A percentile compares a stretch with the other conserved stretches of the same genome.
Evolutionary conservation across 1,284 basidiomycete genomes (phyloP).

Genomic region (Xanthoconium separans): DNA sequence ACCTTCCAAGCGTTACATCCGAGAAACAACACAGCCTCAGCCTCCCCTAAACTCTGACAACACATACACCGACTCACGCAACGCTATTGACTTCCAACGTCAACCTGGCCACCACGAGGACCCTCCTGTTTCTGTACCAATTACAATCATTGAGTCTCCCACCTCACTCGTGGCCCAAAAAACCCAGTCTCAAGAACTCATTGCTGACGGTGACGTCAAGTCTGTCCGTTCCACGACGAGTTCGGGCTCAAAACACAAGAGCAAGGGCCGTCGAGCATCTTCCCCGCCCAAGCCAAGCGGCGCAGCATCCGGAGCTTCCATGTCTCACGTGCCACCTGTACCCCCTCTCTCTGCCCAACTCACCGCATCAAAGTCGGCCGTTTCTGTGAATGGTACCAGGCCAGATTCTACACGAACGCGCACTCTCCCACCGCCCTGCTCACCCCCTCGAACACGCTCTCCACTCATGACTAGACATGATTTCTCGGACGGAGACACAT

Average conservation of each 20-base stretch:
- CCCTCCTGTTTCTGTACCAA: background rate
- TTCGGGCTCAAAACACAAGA: slow-evolving; percentile 32
- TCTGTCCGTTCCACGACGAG: slow-evolving; percentile 40
- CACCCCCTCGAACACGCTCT: slow-evolving; percentile 13
- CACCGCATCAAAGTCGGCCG: slow-evolving; percentile 18
- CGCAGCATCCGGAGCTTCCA: slow-evolving; percentile 62
- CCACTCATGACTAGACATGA: slow-evolving; percentile 24
- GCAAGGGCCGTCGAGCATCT: slow-evolving; percentile 42
- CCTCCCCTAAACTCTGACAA: slow-evolving; percentile 28
- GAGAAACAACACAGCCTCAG: slow-evolving; percentile 28
- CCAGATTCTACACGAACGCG: slow-evolving; percentile 1
- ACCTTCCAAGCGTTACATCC: slow-evolving; percentile 29
- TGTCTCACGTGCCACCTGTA: slow-evolving; percentile 47
- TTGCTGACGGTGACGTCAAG: slow-evolving; percentile 39
- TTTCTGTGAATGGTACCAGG: slow-evolving; percentile 17
- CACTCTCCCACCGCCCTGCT: slow-evolving; percentile 4
- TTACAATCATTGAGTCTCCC: slow-evolving; percentile 49
- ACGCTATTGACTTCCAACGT: slow-evolving; percentile 11
- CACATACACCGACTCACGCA: slow-evolving; percentile 6
- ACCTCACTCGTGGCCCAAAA: slow-evolving; percentile 32
- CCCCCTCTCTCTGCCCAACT: slow-evolving; percentile 11
- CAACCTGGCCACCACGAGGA: slow-evolving; percentile 26
- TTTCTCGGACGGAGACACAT: slow-evolving; percentile 29
- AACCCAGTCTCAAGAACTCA: slow-evolving; percentile 29
- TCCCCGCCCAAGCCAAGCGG: slow-evolving; percentile 50